These are phyloP conservation scores for Curvularia verruculosa DNA, from an alignment of 2,329 filamentous ascomycete species.

Conservation along the genomic window DNA sequence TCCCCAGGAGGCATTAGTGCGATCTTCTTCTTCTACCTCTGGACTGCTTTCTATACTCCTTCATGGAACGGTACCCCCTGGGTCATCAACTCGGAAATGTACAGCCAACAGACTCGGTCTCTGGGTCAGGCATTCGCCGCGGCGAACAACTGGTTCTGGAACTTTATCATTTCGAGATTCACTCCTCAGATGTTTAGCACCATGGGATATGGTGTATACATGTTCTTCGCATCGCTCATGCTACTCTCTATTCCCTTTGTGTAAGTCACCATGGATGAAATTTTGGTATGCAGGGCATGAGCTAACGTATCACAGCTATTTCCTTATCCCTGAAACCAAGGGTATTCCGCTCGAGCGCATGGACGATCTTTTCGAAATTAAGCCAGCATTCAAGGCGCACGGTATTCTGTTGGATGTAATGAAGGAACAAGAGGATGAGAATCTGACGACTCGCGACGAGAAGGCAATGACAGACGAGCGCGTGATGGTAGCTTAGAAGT, in stretches of 20 bases:
- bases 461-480: constrained; percentile 44
- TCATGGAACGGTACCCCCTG: constrained; percentile 77
- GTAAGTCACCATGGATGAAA: neutral
- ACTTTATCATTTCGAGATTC: constrained; percentile 72
- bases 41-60: constrained; percentile 74
- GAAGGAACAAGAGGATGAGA: constrained; percentile 44
- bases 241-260: constrained; percentile 49
- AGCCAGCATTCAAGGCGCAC: constrained; percentile 52
- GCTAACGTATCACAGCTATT: constrained; percentile 34
- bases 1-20: constrained; percentile 62
- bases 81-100: constrained; percentile 78
- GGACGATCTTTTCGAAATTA: constrained; percentile 56
- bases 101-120: constrained; percentile 68
- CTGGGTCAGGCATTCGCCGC: constrained; percentile 60
- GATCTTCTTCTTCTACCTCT: constrained; percentile 75
- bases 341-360: constrained; percentile 55
- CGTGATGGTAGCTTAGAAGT: constrained; percentile 15
- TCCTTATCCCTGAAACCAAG: constrained; percentile 54
- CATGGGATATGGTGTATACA: constrained; percentile 54
- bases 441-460: constrained; percentile 27
- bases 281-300: neutral
- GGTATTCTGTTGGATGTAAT: constrained; percentile 49
- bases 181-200: constrained; percentile 68
- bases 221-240: constrained; percentile 58
- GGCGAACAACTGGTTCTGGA: constrained; percentile 74